These are phyloP conservation scores for Cystofilobasidium ferigula DNA, from an alignment of 768 basidiomycete genomes.

Conservation along the genomic window DNA sequence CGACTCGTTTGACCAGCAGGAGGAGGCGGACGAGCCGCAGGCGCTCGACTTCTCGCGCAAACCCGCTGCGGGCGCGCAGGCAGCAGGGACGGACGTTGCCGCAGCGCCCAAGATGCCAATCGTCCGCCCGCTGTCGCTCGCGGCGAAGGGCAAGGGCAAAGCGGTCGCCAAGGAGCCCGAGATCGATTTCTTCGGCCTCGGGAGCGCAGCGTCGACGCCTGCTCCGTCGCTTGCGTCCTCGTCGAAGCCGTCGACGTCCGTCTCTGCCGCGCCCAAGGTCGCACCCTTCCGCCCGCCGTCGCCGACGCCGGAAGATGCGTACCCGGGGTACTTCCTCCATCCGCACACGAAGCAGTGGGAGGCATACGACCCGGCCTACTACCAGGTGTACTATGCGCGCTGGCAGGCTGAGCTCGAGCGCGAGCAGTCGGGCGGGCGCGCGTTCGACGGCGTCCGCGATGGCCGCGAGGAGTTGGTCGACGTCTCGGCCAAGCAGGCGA, in stretches of 20 bases:
- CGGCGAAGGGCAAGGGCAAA: conserved; percentile 7
- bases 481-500: not conserved
- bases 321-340: conserved; percentile 25
- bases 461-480: not conserved
- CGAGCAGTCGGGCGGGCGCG: conserved; percentile 1
- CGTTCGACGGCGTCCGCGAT: not conserved
- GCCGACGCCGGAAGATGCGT: conserved; percentile 17
- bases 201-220: not conserved
- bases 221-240: not conserved
- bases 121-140: conserved; percentile 14
- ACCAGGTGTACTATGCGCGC: conserved; percentile 11
- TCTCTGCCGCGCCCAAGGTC: conserved; percentile 19
- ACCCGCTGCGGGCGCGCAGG: not conserved
- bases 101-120: conserved; percentile 7
- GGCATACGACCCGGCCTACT: conserved; percentile 23
- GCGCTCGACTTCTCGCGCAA: conserved; percentile 22
- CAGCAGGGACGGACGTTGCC: not conserved
- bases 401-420: conserved; percentile 10
- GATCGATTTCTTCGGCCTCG: conserved; percentile 27
- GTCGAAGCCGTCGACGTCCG: not conserved
- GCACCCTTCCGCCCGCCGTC: conserved; percentile 17
- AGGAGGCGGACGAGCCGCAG: conserved; percentile 6
- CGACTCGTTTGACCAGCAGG: conserved; percentile 18
- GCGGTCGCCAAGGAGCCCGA: conserved; percentile 5
- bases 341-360: conserved; percentile 20